These are phyloP conservation scores for Hygrophila difformis DNA, from an alignment of 257 asterid genomes.

Conservation along the genomic window DNA sequence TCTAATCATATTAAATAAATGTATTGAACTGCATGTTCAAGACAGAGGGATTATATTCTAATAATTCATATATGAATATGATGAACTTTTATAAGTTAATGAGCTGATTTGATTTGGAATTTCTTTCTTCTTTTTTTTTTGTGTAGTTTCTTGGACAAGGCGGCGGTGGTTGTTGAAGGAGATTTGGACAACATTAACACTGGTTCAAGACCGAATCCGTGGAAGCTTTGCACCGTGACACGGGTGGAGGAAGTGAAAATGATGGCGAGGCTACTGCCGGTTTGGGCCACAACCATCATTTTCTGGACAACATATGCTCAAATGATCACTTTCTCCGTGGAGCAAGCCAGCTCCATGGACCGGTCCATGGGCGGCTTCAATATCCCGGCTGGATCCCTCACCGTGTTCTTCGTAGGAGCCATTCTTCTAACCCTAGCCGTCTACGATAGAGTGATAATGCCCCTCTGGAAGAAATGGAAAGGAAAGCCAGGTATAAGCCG, in stretches of 20 bases:
- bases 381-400: conserved; percentile 89
- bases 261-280: conserved; percentile 69
- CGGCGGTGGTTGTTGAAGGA: conserved; percentile 62
- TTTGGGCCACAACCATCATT: conserved; percentile 91
- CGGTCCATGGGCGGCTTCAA: conserved; percentile 47
- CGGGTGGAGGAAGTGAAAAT: conserved; percentile 88
- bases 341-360: conserved; percentile 85
- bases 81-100: not conserved
- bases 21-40: no score
- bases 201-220: conserved; percentile 49
- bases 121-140: not conserved
- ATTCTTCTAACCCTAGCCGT: conserved; percentile 56
- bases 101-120: not conserved
- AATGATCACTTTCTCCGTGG: conserved; percentile 89
- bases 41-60: no score
- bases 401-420: conserved; percentile 80
- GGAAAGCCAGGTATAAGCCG: conserved; percentile 58
- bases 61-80: not conserved
- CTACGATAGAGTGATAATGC: conserved; percentile 74
- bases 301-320: conserved; percentile 97
- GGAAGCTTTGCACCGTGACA: conserved; percentile 81
- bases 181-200: conserved; percentile 25
- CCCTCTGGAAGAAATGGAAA: conserved; percentile 72
- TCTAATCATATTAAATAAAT: no score
- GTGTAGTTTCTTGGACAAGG: conserved; percentile 69